Evolutionary conservation across 768 basidiomycete species (phyloP), one percentile per base, ranked within the genome.

Genomic region (Crassisporium funariophilum): DNA sequence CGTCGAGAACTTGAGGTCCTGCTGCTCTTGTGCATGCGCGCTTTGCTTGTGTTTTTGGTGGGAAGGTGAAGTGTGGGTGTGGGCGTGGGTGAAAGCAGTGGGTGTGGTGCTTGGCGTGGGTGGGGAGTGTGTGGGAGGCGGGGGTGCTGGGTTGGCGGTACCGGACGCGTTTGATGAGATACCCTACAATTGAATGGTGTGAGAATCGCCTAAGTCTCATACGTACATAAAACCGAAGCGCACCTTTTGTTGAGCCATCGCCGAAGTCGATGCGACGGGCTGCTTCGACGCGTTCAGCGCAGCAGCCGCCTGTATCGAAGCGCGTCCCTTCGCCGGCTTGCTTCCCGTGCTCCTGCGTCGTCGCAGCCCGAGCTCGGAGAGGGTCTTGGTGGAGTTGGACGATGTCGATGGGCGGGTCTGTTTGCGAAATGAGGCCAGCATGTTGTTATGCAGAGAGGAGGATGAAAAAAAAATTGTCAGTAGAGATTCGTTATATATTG

Each of bases 1-100:
- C 0, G 83, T 82, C 2, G 81, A 81, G 59, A 83, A 81, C 47
- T 75, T 74, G 38, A 43, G 25, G 24, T 34, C 36, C 11, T 40
- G 31, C 24, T 9, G 33, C 13, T 16, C 17, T 4, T 10, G 40
- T 16, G 44, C 36, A 21, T 41, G 38, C 22, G 13, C 21, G 31
- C 20, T n/a, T n/a, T n/a, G n/a, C n/a, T n/a, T n/a, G n/a, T 41
- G 24, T 24, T 42, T 16, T 19, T 27, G 33, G 7, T n/a, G n/a
- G 31, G 31, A n/a, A 34, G 34, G 34, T 16, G 15, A 12, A 41
- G 33, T n/a, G 40, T 20, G 6, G 29, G 15, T n/a, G n/a, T 29
- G 27, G 27, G 27, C 13, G 27, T 29, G 27, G 27, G 27, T 29
- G 27, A 13, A 29, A n/a, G n/a, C n/a, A n/a, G n/a, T n/a, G n/a